A percentile compares a stretch with the other conserved stretches of the same genome.
These are phyloP conservation scores for Dendrobium huoshanense DNA, from an alignment of 106 monocot species.

Conservation along the genomic window DNA sequence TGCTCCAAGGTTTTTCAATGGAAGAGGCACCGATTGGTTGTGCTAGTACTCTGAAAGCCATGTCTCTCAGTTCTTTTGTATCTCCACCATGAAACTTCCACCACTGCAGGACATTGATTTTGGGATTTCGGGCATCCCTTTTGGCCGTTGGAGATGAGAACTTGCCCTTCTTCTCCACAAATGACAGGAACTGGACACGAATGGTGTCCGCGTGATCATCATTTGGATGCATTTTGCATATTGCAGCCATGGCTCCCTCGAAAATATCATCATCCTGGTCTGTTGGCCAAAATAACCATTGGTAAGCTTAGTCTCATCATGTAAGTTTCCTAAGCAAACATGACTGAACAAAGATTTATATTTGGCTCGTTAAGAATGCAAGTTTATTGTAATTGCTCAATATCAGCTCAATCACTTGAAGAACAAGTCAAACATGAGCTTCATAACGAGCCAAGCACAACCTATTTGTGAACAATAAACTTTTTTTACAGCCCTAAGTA, in stretches of 20 bases:
- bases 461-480: no score
- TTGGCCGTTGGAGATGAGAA: slow-evolving; percentile 46
- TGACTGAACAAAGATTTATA: no score
- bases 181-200: slow-evolving; percentile 40
- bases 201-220: slow-evolving; percentile 28
- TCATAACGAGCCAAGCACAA: no score
- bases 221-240: slow-evolving; percentile 31
- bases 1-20: slow-evolving; percentile 34
- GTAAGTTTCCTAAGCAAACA: background rate
- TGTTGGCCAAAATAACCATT: slow-evolving; percentile 13
- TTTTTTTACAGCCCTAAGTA: no score
- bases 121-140: slow-evolving; percentile 49
- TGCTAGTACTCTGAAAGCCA: slow-evolving; percentile 44
- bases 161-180: slow-evolving; percentile 46
- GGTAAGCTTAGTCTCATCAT: background rate
- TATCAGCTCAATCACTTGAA: no score
- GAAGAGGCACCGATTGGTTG: slow-evolving; percentile 35
- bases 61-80: slow-evolving; percentile 52
- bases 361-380: no score
- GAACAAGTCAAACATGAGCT: no score
- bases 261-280: slow-evolving; percentile 45
- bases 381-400: no score
- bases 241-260: slow-evolving; percentile 31
- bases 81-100: slow-evolving; percentile 62
- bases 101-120: slow-evolving; percentile 47